These are phyloP conservation scores for Aspergillus funiculosus DNA, from an alignment of 495 filamentous ascomycete species.

Conservation along the genomic window DNA sequence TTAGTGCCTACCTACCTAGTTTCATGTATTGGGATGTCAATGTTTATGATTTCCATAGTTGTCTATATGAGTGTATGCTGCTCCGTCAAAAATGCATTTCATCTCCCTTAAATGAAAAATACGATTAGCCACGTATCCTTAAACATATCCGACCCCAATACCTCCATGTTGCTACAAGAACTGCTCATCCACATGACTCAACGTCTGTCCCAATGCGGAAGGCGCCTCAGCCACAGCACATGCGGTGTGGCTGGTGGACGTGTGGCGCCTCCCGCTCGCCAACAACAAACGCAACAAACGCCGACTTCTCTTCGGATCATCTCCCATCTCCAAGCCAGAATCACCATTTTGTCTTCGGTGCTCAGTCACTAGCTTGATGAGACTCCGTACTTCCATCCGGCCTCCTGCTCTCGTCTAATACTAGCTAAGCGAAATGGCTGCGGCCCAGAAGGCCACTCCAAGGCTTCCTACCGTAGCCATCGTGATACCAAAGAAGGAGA, in stretches of 20 bases:
- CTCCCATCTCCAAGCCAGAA: no score
- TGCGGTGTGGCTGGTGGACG: not conserved
- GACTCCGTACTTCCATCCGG: conserved; percentile 6
- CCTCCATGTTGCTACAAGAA: not conserved
- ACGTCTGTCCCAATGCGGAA: not conserved
- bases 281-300: not conserved
- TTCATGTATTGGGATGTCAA: not conserved
- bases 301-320: no score
- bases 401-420: no score
- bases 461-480: conserved; percentile 14
- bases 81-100: no score
- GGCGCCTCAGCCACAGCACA: not conserved
- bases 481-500: conserved; percentile 15
- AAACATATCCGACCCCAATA: no score
- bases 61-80: not conserved
- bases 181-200: not conserved
- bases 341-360: no score
- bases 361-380: no score
- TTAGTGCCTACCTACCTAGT: conserved; percentile 6
- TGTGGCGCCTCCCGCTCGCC: not conserved
- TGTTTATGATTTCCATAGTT: not conserved
- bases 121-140: no score
- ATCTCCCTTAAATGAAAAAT: no score
- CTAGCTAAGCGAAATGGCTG: conserved; percentile 11
- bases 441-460: not conserved